Evolutionary conservation across 352 stramenopile genomes (phyloP), one percentile per base, ranked within the genome.

Genomic region (Aphanomyces astaci): DNA sequence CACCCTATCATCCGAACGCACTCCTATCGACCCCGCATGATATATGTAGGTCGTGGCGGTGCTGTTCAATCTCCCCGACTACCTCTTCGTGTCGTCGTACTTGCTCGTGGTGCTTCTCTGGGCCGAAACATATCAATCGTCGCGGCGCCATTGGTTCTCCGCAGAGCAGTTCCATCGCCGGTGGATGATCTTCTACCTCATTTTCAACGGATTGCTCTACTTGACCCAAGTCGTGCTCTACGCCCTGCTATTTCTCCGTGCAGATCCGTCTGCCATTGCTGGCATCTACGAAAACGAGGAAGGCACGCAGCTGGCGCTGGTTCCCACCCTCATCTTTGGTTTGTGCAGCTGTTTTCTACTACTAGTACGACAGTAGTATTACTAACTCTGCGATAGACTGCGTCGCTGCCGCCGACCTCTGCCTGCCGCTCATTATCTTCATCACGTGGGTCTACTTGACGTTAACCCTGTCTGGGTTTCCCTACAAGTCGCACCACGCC

Each of bases 31-130:
- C n/a, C n/a, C n/a, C n/a, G n/a, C n/a, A n/a, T n/a, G n/a, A n/a
- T 15, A n/a, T 19, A 3, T 3, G 9, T 53, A 65, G 56, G 86
- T 94, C 25, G 86, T 94, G 52, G 86, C 86, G 4, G 86, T 96
- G 72, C 79, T 97, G 4, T 97, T 97, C 75, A 94, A 97, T 64
- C 66, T 97, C 53, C 90, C 90, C n/a, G 90, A 97, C 68, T 97
- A 95, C 66, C 75, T 95, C 19, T 95, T 94, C 57, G 84, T 97
- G 46, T 95, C 86, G 52, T 94, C 87, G 5, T 97, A 96, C 72
- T 73, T 95, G 51, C 73, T 97, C 64, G 74, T 97, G n/a, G 86
- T 95, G 48, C 71, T 97, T 22, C 85, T 97, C 22, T 96, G 88
- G 87, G 88, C 89, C 0, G 90, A 97, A 71, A 78, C 86, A 30